Conservation (phyloP, 495 filamentous ascomycete genomes). For the Terfezia boudieri region DNA sequence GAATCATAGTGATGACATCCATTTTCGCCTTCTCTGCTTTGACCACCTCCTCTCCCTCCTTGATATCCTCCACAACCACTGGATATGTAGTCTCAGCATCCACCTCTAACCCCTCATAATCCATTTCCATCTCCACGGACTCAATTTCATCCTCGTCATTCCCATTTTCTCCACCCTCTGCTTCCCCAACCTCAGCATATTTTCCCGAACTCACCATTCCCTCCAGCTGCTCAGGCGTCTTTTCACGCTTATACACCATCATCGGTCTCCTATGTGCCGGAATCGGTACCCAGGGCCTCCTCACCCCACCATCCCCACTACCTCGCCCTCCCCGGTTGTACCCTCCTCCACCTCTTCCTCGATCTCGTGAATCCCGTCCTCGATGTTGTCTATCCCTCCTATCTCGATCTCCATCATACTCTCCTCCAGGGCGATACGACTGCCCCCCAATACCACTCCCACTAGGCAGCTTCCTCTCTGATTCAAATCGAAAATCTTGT, state of each 20-base stretch:
- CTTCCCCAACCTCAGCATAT: neutral
- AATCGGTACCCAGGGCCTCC: slow-evolving; percentile 7
- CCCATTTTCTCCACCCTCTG: slow-evolving; percentile 6
- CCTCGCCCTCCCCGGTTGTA: slow-evolving; percentile 5
- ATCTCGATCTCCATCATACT: neutral
- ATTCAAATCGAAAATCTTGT: too few species aligned
- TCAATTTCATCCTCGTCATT: neutral
- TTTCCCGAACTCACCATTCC: slow-evolving; percentile 11
- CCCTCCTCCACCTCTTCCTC: slow-evolving; percentile 2
- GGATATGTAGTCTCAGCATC: neutral
- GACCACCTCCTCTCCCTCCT: slow-evolving; percentile 1
- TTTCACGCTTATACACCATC: slow-evolving; percentile 14
- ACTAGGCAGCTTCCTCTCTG: too few species aligned
- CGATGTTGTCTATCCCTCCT: slow-evolving; percentile 2
- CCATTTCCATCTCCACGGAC: neutral
- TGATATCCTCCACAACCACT: neutral
- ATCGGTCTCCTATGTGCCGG: slow-evolving; percentile 19
- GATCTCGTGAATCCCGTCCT: slow-evolving; percentile 3
- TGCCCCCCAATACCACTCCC: too few species aligned
- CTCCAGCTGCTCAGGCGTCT: slow-evolving; percentile 16
- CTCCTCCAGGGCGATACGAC: too few species aligned
- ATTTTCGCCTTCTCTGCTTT: slow-evolving; percentile 9
- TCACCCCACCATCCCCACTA: neutral
- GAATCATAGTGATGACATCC: slow-evolving; percentile 19
- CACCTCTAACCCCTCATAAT: neutral